Conservation (phyloP, 805 yeast genomes). For the Candida coquimbonensis region DNA sequence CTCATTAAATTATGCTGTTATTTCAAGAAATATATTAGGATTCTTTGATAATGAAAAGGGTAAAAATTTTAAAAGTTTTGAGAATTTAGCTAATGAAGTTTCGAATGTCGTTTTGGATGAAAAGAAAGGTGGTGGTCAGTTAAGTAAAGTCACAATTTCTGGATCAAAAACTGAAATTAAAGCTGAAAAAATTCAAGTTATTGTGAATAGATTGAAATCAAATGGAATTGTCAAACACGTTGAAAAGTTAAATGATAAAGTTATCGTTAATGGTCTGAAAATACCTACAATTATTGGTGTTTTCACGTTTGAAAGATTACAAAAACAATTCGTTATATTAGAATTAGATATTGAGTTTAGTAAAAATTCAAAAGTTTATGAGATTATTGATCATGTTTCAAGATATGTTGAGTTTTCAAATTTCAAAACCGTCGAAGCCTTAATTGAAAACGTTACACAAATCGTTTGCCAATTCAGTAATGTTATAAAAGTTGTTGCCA, state of each 20-base stretch:
- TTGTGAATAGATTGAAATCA: constrained; percentile 28
- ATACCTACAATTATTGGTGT: constrained; percentile 85
- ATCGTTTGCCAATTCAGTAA: constrained; percentile 36
- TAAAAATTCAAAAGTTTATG: constrained; percentile 20
- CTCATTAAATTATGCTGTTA: constrained; percentile 83
- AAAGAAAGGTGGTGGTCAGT: constrained; percentile 39
- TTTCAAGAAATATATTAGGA: constrained; percentile 57
- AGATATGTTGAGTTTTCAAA: constrained; percentile 67
- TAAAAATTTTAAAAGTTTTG: constrained; percentile 29
- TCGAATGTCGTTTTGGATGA: constrained; percentile 37
- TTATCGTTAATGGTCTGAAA: constrained; percentile 43
- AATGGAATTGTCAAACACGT: constrained; percentile 9
- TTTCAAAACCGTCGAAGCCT: constrained; percentile 90
- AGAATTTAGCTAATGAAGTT: constrained; percentile 39
- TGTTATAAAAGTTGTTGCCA: constrained; percentile 41
- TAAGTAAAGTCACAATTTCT: constrained; percentile 33
- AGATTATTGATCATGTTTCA: constrained; percentile 43
- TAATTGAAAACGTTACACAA: constrained; percentile 67
- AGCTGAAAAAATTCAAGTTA: constrained; percentile 42
- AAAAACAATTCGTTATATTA: constrained; percentile 66
- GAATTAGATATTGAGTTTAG: constrained; percentile 45
- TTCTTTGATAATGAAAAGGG: constrained; percentile 38
- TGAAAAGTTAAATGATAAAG: constrained; percentile 12
- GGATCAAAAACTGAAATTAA: constrained; percentile 54
- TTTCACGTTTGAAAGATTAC: constrained; percentile 80